Conservation (phyloP, 2,329 filamentous ascomycete species). For the Ceratocystis ficicola region DNA sequence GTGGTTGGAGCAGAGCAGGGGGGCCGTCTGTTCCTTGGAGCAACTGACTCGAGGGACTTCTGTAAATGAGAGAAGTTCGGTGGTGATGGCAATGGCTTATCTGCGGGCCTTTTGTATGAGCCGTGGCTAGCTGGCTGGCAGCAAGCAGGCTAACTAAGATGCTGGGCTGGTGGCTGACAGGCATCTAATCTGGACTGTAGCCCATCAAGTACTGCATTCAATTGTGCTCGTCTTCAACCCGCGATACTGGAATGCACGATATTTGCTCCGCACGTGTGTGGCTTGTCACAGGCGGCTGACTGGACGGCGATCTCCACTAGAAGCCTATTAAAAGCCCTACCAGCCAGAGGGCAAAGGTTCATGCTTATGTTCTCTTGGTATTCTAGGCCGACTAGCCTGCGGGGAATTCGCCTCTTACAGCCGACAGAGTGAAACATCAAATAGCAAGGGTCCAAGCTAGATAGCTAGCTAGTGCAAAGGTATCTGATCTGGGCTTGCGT, state of each 20-base stretch:
- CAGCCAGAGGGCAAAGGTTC: not conserved
- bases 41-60: constrained; percentile 6
- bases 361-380: not conserved
- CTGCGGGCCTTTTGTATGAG: constrained; percentile 2
- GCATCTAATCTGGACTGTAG: no score
- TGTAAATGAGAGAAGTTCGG: not conserved
- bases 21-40: not conserved
- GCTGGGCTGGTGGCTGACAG: not conserved
- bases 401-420: not conserved
- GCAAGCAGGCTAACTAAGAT: not conserved
- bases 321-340: not conserved
- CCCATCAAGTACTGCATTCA: no score
- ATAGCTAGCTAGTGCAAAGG: not conserved
- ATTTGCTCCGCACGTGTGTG: not conserved
- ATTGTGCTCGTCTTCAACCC: not conserved
- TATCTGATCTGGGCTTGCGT: no score
- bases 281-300: not conserved
- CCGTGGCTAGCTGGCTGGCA: not conserved
- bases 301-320: not conserved
- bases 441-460: not conserved
- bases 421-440: not conserved
- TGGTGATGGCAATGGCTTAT: not conserved
- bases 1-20: not conserved
- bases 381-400: not conserved
- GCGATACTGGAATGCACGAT: not conserved